Evolutionary conservation across 2,329 filamentous ascomycete genomes (phyloP).

Genomic region (Tolypocladium nubicola): DNA sequence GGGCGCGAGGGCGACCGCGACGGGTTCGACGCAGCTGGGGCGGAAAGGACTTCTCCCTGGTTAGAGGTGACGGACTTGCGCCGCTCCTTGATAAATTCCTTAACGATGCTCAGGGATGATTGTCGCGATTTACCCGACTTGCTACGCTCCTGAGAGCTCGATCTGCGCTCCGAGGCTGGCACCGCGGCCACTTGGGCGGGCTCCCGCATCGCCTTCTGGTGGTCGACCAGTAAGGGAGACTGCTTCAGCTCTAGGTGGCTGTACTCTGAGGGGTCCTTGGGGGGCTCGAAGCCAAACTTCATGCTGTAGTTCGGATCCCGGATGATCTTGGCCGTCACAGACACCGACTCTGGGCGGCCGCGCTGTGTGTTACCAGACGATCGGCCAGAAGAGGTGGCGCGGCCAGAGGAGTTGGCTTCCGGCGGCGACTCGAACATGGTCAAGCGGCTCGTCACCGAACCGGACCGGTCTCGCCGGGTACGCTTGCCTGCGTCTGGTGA

Average conservation of each 20-base stretch:
- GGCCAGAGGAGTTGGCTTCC: slow-evolving; percentile 10
- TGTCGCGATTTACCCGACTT: slow-evolving; percentile 34
- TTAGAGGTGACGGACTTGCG: slow-evolving; percentile 39
- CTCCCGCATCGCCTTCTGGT: slow-evolving; percentile 28
- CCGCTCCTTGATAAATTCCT: slow-evolving; percentile 50
- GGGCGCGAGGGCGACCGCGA: slow-evolving; percentile 36
- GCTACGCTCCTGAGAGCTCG: slow-evolving; percentile 22
- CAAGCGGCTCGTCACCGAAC: slow-evolving; percentile 43
- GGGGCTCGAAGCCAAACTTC: slow-evolving; percentile 27
- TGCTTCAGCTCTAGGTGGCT: slow-evolving; percentile 43
- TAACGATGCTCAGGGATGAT: slow-evolving; percentile 49
- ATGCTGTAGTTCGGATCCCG: slow-evolving; percentile 45
- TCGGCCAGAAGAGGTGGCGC: slow-evolving; percentile 10
- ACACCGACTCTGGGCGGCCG: slow-evolving; percentile 63
- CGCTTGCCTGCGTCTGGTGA: slow-evolving; percentile 31
- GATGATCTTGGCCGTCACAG: slow-evolving; percentile 76
- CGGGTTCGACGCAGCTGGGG: slow-evolving; percentile 13
- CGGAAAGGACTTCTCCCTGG: slow-evolving; percentile 30
- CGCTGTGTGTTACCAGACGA: slow-evolving; percentile 24
- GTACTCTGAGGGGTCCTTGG: slow-evolving; percentile 32
- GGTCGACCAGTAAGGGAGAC: slow-evolving; percentile 48
- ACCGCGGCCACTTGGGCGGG: slow-evolving; percentile 17
- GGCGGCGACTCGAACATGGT: slow-evolving; percentile 40
- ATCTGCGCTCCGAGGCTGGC: slow-evolving; percentile 26
- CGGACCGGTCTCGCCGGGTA: slow-evolving; percentile 34